A percentile compares a stretch with the other conserved stretches of the same genome.
Conservation (phyloP, 1,284 basidiomycete species). For the Moesziomyces sp. region DNA sequence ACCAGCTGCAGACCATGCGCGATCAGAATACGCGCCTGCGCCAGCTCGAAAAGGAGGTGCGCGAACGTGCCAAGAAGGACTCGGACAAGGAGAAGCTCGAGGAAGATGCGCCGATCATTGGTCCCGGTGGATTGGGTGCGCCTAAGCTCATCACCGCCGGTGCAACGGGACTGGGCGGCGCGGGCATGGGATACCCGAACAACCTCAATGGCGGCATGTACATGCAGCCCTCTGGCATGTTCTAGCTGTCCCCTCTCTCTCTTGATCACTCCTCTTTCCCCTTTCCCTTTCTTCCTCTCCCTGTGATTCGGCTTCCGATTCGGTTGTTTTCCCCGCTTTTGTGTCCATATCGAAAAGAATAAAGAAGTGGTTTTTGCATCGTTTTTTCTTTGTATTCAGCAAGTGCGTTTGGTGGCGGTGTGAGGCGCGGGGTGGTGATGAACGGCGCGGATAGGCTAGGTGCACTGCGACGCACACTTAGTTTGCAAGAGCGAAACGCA, state of each 20-base stretch:
- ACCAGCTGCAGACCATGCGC: conserved; percentile 82
- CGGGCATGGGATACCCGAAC: conserved; percentile 23
- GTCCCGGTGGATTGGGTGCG: conserved; percentile 41
- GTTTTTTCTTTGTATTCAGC: no score
- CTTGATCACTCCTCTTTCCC: not conserved
- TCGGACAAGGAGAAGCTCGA: conserved; percentile 86
- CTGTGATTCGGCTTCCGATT: not conserved
- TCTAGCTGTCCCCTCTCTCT: conserved; percentile 4
- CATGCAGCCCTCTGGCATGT: conserved; percentile 45
- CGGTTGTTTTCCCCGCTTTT: not conserved
- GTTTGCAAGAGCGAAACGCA: no score
- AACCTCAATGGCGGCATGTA: conserved; percentile 52
- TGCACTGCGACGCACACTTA: no score
- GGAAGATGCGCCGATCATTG: conserved; percentile 58
- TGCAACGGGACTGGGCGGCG: conserved; percentile 19
- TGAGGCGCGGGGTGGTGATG: no score
- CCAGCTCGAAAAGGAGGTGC: conserved; percentile 82
- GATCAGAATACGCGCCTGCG: conserved; percentile 54
- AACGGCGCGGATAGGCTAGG: no score
- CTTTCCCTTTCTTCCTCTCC: not conserved
- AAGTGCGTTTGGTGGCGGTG: no score
- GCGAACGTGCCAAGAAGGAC: conserved; percentile 78
- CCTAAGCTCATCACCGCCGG: conserved; percentile 55
- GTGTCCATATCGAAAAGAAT: no score
- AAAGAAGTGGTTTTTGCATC: no score